phyloP scores from a whole-genome alignment of 495 filamentous ascomycete species.

The Platismatia glauca region DNA sequence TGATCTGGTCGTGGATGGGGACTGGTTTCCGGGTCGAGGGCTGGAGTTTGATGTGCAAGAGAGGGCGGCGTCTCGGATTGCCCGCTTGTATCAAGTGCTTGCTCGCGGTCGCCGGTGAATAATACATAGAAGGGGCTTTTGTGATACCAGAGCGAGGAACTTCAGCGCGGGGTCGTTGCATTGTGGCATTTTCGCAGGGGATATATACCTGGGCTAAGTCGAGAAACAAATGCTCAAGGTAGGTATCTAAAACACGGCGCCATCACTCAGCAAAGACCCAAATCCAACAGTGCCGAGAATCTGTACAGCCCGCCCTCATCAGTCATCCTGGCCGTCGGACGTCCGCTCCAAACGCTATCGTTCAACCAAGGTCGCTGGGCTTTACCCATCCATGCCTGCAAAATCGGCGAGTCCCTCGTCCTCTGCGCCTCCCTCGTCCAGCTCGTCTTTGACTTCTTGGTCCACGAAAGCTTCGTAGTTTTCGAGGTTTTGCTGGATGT shows the following conservation, averaged over 20 bases:
- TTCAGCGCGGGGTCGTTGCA: not conserved
- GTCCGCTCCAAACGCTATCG: not conserved
- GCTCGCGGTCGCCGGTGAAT: not conserved
- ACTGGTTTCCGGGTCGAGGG: too few relatives aligned
- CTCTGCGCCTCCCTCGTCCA: conserved; percentile 47
- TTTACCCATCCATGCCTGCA: conserved; percentile 9
- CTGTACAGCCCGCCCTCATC: not conserved
- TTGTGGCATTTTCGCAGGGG: not conserved
- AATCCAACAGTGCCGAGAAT: not conserved
- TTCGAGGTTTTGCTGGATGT: conserved; percentile 83
- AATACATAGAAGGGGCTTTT: not conserved
- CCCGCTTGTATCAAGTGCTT: too few relatives aligned
- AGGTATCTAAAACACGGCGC: conserved; percentile 2
- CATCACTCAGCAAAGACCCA: not conserved
- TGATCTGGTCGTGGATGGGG: too few relatives aligned
- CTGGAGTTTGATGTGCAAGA: too few relatives aligned
- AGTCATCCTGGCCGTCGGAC: not conserved
- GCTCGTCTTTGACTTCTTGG: conserved; percentile 80
- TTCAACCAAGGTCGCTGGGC: not conserved
- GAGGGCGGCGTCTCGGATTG: not conserved
- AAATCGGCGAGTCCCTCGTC: conserved; percentile 10
- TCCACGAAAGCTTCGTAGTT: conserved; percentile 88
- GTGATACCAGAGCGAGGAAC: not conserved
- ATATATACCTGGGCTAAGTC: not conserved
- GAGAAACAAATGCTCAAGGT: not conserved